Evolutionary conservation across 2,329 filamentous ascomycete genomes (phyloP), one percentile per base, ranked within the genome.

Genomic region (Scedosporium apiospermum): DNA sequence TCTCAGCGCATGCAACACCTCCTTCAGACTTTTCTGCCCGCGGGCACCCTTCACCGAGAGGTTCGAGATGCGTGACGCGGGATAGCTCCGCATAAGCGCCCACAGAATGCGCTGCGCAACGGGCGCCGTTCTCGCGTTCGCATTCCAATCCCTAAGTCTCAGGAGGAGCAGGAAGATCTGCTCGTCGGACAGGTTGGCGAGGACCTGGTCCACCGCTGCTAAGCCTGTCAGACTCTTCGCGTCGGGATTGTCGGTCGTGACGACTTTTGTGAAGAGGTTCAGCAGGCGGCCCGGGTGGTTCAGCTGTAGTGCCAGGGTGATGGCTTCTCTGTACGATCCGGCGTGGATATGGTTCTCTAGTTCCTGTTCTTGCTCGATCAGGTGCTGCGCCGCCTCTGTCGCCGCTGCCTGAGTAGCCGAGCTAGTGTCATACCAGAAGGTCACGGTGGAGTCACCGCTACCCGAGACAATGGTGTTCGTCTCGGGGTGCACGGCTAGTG

Each of bases 401-500:
- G 89, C 85, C 2, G 88, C 88, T 16, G 86, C 85, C 65, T 91
- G 87, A 0, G 93, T 96, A 64, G 89, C 82, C 3, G 86, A 84
- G 0, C 92, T 96, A 2, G 92, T 97, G 71, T 99, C 95, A 69
- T 87, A 87, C 95, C 95, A 99, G 77, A 98, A 96, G 0, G 91
- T 96, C 44, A 99, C 85, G 0, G 91, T 93, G 41, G 92, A 93
- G 74, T 99, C 95, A 61, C 90, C 93, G 63, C 91, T 93, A 42
- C 93, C 95, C 6, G 95, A 98, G 42, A 96, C 88, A 61, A 99
- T 84, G 59, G 87, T 87, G 69, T 93, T 85, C 9, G 80, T 83
- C 53, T 80, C 71, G 57, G 88, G 81, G 72, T 93, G 82, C 10
- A 91, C 85, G 4, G 91, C 85, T 18, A 98, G 78, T 0, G 92